Evolutionary conservation across 345 rosid genomes (phyloP).

Genomic region (Populus davidiana): DNA sequence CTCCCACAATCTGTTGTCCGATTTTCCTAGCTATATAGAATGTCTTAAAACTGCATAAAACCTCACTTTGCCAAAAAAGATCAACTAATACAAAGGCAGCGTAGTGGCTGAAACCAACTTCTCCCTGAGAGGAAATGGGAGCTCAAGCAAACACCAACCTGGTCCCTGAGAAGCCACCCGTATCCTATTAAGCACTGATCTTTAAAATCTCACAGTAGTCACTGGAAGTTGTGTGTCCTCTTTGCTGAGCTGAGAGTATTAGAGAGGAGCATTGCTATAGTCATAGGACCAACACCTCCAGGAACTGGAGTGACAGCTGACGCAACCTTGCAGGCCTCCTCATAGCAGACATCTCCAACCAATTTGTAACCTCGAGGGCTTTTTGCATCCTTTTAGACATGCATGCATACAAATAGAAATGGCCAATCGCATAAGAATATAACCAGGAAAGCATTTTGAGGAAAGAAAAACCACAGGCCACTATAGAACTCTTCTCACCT

Average conservation of each 20-base stretch:
- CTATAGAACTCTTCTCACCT: conserved; percentile 36
- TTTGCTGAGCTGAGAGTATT: conserved; percentile 78
- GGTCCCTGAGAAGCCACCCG: not conserved
- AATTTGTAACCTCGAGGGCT: conserved; percentile 61
- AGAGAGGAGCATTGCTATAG: conserved; percentile 83
- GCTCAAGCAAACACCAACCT: not conserved
- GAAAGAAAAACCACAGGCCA: not conserved
- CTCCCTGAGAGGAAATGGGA: not conserved
- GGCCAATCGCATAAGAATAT: conserved; percentile 5
- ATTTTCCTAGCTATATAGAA: not conserved
- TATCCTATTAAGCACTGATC: not conserved
- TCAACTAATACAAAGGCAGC: not conserved
- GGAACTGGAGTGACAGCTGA: conserved; percentile 82
- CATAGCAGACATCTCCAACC: conserved; percentile 80
- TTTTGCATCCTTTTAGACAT: conserved; percentile 45
- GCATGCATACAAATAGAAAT: conserved; percentile 7
- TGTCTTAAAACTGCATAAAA: not conserved
- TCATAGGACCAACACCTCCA: conserved; percentile 94
- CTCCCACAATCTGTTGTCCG: not conserved
- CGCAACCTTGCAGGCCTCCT: conserved; percentile 73
- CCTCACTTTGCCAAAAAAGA: not conserved
- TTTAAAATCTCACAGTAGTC: not conserved
- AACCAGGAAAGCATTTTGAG: not conserved
- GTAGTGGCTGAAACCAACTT: not conserved
- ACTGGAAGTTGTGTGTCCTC: conserved; percentile 41